Percentiles rank a stretch among this genome's conserved stretches.
These are phyloP conservation scores for Boletus tomentosulus DNA, from an alignment of 768 basidiomycete genomes.

Conservation along the genomic window DNA sequence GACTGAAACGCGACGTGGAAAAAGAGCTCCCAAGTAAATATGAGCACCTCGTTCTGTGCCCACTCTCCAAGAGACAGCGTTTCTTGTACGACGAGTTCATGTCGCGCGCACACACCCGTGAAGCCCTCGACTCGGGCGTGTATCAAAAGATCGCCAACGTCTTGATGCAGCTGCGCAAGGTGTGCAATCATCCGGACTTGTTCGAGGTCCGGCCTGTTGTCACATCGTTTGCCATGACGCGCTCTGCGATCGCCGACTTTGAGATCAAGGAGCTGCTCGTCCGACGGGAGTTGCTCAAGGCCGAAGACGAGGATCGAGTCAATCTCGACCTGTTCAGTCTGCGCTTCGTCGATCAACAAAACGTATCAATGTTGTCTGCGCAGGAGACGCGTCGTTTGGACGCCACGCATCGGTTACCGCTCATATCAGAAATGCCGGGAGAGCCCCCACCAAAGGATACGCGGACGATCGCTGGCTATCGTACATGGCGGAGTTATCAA, in stretches of 20 bases:
- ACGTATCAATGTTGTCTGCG: conserved; percentile 50
- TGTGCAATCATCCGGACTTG: conserved; percentile 91
- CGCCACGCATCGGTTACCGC: conserved; percentile 52
- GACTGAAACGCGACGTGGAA: conserved; percentile 98
- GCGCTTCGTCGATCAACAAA: conserved; percentile 54
- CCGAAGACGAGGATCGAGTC: conserved; percentile 46
- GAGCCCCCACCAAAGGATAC: conserved; percentile 70
- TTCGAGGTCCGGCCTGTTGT: conserved; percentile 86
- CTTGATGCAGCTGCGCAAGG: conserved; percentile 97
- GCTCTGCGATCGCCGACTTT: conserved; percentile 72
- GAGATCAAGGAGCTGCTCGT: conserved; percentile 87
- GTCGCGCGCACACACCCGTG: conserved; percentile 78
- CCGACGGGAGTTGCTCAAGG: conserved; percentile 64
- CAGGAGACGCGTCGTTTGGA: conserved; percentile 53
- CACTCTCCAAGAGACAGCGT: conserved; percentile 88
- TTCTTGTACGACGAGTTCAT: conserved; percentile 97
- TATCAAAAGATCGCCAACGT: conserved; percentile 91
- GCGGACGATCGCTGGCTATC: conserved; percentile 72
- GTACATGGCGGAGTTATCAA: conserved; percentile 44
- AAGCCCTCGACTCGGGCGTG: conserved; percentile 78
- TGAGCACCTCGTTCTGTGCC: conserved; percentile 86
- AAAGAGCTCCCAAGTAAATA: conserved; percentile 91
- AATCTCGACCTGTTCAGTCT: conserved; percentile 66
- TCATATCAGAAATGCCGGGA: conserved; percentile 50
- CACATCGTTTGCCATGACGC: conserved; percentile 70